Percentiles rank a stretch among this genome's conserved stretches.
phyloP scores from a whole-genome alignment of 2,329 filamentous ascomycete genomes.

The Clarireedia sp. region DNA sequence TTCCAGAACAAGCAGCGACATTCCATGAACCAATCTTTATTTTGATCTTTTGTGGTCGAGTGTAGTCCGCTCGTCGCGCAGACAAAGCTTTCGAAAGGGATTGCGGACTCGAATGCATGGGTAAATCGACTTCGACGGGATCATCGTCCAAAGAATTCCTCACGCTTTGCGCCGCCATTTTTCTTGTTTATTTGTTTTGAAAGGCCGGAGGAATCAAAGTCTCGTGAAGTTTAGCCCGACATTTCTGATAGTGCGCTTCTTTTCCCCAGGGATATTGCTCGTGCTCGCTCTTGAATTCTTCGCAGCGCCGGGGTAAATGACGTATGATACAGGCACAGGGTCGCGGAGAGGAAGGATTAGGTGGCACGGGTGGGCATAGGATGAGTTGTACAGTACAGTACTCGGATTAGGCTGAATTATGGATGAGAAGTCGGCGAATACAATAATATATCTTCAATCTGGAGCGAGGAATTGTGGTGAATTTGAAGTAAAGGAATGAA shows the following conservation, averaged over 20 bases:
- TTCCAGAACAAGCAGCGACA: conserved; percentile 74
- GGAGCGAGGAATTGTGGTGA: background rate
- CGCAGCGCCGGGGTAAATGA: conserved; percentile 1
- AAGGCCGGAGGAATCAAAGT: background rate
- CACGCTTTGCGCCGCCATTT: conserved; percentile 13
- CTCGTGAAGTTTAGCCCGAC: background rate
- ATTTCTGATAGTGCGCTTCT: background rate
- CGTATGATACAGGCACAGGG: background rate
- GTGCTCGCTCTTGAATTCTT: background rate
- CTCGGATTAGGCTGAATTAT: too few relatives aligned
- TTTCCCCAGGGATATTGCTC: background rate
- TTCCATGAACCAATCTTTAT: conserved; percentile 97
- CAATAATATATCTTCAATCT: too few relatives aligned
- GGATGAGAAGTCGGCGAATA: too few relatives aligned
- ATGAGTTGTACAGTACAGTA: too few relatives aligned
- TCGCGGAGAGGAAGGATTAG: background rate
- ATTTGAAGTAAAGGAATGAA: background rate
- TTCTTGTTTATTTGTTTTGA: background rate
- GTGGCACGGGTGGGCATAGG: too few relatives aligned
- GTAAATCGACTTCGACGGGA: conserved; percentile 8
- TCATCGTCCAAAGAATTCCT: conserved; percentile 13
- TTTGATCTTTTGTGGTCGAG: conserved; percentile 62
- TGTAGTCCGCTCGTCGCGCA: conserved; percentile 71
- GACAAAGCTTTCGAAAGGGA: conserved; percentile 60
- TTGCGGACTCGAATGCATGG: conserved; percentile 37